Evolutionary conservation across 176 grass and related monocot genomes (phyloP), one percentile per base, ranked within the genome.

Genomic region (Elymus sibiricus): DNA sequence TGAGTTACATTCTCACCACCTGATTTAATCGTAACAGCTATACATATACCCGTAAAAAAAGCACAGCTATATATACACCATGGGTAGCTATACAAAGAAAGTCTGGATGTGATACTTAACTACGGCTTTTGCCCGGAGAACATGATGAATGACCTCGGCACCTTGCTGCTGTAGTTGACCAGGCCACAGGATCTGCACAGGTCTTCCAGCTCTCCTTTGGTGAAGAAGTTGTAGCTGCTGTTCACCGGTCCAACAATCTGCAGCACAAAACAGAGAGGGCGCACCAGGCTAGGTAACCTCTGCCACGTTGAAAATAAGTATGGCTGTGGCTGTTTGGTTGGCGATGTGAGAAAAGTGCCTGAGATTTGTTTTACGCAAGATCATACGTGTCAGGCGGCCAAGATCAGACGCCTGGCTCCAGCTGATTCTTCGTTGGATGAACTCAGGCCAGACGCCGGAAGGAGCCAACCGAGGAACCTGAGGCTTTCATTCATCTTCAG

Each of bases 41-140:
- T 42, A 10, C 39, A 42, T 42, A 42, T 42, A 9, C 39, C 6
- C 1, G 39, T 42, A 42, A 42, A 42, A 42, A 42, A 37, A 37
- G 35, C 9, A 42, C 39, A 42, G 39, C 39, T 42, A 42, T 78
- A 32, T 53, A 63, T 83, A 27, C 9, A 26, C 58, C 12, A 5
- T 60, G 34, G 35, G 3, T 43, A 8, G 17, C 24, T 62, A 83
- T 35, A 71, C n/a, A 4, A 17, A 4, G 51, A 10, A 51, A 22
- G 51, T 15, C 59, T 37, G 16, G 15, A 68, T 19, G 29, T 4
- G 15, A 24, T 76, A 55, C 17, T 26, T 63, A 10, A 19, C 58
- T 84, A 95, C 5, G 95, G 89, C 74, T 98, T 95, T 67, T 93
- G 91, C 47, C 91, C 91, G 11, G 95, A 98, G 78, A 98, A 98